Conservation (phyloP, 164 flowering plant genomes). For the Piper betle region DNA sequence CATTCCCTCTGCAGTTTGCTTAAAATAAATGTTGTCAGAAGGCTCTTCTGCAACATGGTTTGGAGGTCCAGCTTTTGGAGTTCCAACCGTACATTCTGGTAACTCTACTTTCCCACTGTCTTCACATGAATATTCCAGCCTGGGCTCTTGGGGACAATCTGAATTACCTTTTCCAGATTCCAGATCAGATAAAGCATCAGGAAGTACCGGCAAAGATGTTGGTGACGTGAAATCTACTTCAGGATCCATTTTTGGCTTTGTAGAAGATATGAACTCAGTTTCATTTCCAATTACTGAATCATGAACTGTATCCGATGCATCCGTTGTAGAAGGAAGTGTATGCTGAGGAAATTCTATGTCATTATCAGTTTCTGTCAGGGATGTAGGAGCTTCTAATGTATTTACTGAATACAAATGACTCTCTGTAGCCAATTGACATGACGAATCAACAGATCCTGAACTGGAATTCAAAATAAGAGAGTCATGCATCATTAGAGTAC, state of each 20-base stretch:
- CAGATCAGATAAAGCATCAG: background rate
- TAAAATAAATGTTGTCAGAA: background rate
- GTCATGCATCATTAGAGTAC: background rate
- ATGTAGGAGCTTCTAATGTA: slow-evolving; percentile 1
- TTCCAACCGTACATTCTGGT: background rate
- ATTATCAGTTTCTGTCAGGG: background rate
- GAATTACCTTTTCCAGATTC: background rate
- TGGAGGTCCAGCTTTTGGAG: background rate
- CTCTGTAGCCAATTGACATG: slow-evolving; percentile 1
- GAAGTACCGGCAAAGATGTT: background rate
- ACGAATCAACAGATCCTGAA: slow-evolving; percentile 4
- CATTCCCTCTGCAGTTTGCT: background rate
- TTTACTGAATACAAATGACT: slow-evolving; percentile 2
- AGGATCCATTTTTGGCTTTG: background rate
- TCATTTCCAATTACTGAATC: background rate
- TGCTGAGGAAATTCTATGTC: background rate
- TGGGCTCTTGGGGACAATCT: background rate
- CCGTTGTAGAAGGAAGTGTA: background rate
- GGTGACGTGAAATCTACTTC: background rate
- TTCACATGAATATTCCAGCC: background rate
- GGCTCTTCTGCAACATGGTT: background rate
- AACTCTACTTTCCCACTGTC: background rate
- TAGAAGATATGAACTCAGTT: background rate
- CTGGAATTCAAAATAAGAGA: background rate
- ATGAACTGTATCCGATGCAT: background rate